Base-by-base conservation (phyloP, 148 eudicot genomes). In the Cornus controversa region DNA sequence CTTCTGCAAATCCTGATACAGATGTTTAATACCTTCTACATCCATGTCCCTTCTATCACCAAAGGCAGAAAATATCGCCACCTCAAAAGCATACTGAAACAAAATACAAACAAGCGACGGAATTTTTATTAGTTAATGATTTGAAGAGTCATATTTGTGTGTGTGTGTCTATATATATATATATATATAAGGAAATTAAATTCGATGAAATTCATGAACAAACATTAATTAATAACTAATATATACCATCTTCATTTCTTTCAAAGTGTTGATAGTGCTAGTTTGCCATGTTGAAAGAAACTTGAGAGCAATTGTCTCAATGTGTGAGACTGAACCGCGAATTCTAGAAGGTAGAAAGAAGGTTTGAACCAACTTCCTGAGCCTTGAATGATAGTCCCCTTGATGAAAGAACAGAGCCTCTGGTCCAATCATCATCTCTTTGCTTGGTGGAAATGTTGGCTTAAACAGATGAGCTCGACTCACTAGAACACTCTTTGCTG, bases 371-470 rank as follows among this genome's bases (percentile, higher is more conserved):
- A 94, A 80, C 68, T 83, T 92, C 84, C 87, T 94, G 71, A 94
- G 91, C 73, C 28, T 84, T 0, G 86, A 74, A 74, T 94, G 98
- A 27, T 94, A 94, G 2, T 79, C 77, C 25, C 98, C 98, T 83
- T 94, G 94, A 74, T 94, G 98, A 40, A 94, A 94, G 82, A 94
- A 94, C 28, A 94, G 73, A 20, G 98, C 98, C 54, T 92, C 71
- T 5, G 91, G 91, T 1, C 98, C 98, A 14, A 94, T 86, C 91
- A 94, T 74, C 70, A 81, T 90, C 89, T 88, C 94, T 64, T 94
- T 94, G 70, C 94, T 92, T 40, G 89, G 86, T 37, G 98, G 98
- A 25, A 86, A 94, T 28, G 98, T 94, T 75, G 98, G 98, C 86
- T 93, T 92, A 72, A 94, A 94, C 3, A 92, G 82, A 79, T 94